These are phyloP conservation scores for Wickerhamia fluorescens DNA, from an alignment of 805 yeast genomes.

Conservation along the genomic window DNA sequence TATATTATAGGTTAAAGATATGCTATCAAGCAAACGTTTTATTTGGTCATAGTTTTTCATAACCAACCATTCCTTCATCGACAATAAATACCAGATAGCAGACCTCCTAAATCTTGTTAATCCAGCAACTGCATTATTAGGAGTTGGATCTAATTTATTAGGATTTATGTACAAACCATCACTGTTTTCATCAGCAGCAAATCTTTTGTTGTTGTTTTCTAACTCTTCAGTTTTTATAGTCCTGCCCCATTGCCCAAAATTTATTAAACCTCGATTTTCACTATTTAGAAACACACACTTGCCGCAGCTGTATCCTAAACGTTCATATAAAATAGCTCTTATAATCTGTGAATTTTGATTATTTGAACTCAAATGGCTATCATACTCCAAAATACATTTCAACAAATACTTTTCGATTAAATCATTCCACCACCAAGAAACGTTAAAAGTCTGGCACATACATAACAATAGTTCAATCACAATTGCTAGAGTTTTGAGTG, in stretches of 20 bases:
- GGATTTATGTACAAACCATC: conserved; percentile 27
- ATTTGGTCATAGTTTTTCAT: conserved; percentile 23
- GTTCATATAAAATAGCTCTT: conserved; percentile 37
- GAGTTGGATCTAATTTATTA: conserved; percentile 25
- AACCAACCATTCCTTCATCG: conserved; percentile 61
- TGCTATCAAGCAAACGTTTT: too few relatives aligned
- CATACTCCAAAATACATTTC: conserved; percentile 40
- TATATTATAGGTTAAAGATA: too few relatives aligned
- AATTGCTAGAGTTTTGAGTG: conserved; percentile 59
- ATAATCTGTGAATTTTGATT: conserved; percentile 41
- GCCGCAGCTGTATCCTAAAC: conserved; percentile 41
- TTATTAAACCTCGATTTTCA: conserved; percentile 2
- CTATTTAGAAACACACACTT: conserved; percentile 22
- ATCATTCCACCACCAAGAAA: conserved; percentile 41
- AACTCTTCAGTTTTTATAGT: conserved; percentile 1
- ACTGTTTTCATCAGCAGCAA: conserved; percentile 11
- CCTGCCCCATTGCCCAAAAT: conserved; percentile 1
- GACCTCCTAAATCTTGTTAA: conserved; percentile 64
- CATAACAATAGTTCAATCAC: conserved; percentile 65
- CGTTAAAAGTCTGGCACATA: conserved; percentile 33
- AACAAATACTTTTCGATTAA: conserved; percentile 37
- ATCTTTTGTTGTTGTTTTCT: not conserved
- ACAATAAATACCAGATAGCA: conserved; percentile 66
- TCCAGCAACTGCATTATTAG: conserved; percentile 40
- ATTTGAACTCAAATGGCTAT: conserved; percentile 30